Conservation (phyloP, 2,329 filamentous ascomycete species). For the Penicillium sp. region DNA sequence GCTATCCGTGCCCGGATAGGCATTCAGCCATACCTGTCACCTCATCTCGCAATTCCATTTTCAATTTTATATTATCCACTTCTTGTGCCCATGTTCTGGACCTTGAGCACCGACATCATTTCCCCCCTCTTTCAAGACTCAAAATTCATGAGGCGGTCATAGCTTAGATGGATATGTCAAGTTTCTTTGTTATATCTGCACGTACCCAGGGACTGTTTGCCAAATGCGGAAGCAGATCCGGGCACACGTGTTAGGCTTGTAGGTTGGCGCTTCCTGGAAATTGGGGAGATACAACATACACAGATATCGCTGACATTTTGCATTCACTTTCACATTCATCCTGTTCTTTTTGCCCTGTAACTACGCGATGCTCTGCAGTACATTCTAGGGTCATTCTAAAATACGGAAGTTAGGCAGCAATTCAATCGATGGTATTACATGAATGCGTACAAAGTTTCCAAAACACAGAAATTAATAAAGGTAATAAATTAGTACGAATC, state of each 20-base stretch:
- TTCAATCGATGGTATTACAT: neutral
- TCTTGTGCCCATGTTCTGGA: neutral
- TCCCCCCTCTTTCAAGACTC: too few species aligned
- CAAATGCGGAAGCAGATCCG: neutral
- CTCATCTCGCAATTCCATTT: neutral
- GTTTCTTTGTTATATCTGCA: constrained; percentile 1
- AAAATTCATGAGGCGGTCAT: neutral
- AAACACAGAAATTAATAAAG: neutral
- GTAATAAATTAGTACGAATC: neutral
- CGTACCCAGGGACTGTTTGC: neutral
- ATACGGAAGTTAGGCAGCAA: neutral
- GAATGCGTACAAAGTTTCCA: neutral
- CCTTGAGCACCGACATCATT: neutral
- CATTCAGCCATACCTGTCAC: neutral
- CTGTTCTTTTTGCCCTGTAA: neutral
- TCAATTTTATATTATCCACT: neutral
- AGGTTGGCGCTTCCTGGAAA: neutral
- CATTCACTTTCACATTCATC: neutral
- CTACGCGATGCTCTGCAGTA: too few species aligned
- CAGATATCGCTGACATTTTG: neutral
- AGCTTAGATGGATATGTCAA: constrained; percentile 1
- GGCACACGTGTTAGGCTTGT: constrained; percentile 4
- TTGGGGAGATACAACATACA: neutral
- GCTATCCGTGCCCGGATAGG: neutral
- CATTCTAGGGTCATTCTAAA: neutral